phyloP scores from a whole-genome alignment of 768 basidiomycete species.

The Phanerochaete sordida region DNA sequence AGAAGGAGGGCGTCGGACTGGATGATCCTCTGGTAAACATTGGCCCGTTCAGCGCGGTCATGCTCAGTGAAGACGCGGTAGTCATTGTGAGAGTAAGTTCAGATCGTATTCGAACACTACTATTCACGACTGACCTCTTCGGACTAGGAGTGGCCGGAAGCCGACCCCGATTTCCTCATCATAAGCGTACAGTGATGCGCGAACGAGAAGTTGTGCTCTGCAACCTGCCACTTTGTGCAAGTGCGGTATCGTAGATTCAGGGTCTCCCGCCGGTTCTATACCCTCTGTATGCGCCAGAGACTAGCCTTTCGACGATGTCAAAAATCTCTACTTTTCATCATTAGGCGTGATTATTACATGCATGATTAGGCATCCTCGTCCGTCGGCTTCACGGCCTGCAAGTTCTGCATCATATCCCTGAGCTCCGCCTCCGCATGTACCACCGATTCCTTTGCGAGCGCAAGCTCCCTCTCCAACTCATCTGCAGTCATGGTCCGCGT shows the following conservation, averaged over 20 bases:
- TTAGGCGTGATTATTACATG: not conserved
- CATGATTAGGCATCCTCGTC: constrained; percentile 27
- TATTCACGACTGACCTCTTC: too few relatives aligned
- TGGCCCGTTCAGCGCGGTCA: not conserved
- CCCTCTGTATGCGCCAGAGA: too few relatives aligned
- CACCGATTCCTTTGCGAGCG: constrained; percentile 66
- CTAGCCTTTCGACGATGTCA: too few relatives aligned
- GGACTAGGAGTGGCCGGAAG: not conserved
- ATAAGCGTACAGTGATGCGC: not conserved
- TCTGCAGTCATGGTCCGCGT: constrained; percentile 56
- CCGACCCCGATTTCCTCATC: not conserved
- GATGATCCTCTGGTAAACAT: not conserved
- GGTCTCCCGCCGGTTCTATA: too few relatives aligned
- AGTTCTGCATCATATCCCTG: constrained; percentile 68
- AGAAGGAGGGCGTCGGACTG: not conserved
- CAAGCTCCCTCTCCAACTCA: constrained; percentile 73
- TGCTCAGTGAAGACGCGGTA: constrained; percentile 15
- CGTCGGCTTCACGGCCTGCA: constrained; percentile 51
- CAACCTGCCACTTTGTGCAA: too few relatives aligned
- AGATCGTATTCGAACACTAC: not conserved
- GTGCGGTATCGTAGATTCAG: too few relatives aligned
- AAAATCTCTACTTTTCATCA: not conserved
- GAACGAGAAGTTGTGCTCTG: too few relatives aligned
- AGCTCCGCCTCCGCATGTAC: constrained; percentile 73
- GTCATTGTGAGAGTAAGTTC: constrained; percentile 9